phyloP scores from a whole-genome alignment of 2,329 filamentous ascomycete species.

The Fusarium concolor region DNA sequence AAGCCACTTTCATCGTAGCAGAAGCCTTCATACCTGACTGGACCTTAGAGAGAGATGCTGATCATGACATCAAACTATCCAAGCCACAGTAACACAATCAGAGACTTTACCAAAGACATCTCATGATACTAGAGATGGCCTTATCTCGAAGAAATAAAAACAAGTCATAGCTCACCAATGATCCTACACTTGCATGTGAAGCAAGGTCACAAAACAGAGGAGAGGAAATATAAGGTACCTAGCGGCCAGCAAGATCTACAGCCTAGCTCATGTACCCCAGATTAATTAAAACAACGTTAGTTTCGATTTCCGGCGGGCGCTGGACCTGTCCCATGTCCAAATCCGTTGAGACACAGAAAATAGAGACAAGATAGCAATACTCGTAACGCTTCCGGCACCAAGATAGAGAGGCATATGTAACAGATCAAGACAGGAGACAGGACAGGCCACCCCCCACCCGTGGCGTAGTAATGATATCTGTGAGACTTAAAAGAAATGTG shows the following conservation, averaged over 20 bases:
- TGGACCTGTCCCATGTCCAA: constrained; percentile 44
- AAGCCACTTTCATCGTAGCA: constrained; percentile 8
- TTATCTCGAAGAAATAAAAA: neutral
- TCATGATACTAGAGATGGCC: neutral
- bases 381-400: constrained; percentile 10
- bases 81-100: constrained; percentile 5
- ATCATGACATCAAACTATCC: constrained; percentile 20
- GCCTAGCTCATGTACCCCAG: constrained; percentile 45
- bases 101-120: neutral
- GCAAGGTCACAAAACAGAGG: constrained; percentile 2
- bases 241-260: constrained; percentile 32
- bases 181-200: neutral
- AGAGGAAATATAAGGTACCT: neutral
- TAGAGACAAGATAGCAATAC: constrained; percentile 38
- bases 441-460: constrained; percentile 28
- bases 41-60: constrained; percentile 7
- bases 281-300: constrained; percentile 34
- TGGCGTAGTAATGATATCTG: constrained; percentile 22
- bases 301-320: constrained; percentile 39
- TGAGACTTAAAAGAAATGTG: neutral
- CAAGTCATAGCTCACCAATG: neutral
- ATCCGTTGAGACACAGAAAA: constrained; percentile 47
- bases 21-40: constrained; percentile 24
- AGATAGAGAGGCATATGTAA: constrained; percentile 20
- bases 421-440: neutral